Base-by-base conservation (phyloP, 2,329 filamentous ascomycete genomes). In the Pseudomassariella vexata region DNA sequence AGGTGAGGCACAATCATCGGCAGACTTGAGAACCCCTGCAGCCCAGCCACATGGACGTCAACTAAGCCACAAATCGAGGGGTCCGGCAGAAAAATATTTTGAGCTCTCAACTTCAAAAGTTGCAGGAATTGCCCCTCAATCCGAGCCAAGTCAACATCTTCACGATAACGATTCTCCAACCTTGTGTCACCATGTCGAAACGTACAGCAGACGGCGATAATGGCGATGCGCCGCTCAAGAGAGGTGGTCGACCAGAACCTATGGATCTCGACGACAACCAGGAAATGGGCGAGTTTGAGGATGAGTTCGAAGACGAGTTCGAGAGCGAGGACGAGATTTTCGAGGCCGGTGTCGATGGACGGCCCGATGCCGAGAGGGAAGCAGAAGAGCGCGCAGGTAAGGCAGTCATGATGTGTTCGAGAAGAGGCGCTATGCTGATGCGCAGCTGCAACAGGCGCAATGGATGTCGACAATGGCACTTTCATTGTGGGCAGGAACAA, bases 401-500 rank as follows among this genome's bases (percentile, higher is more conserved):
- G 32, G 28, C 5, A n/a, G n/a, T n/a, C n/a, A n/a, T n/a, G n/a
- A n/a, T n/a, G n/a, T n/a, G n/a, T n/a, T n/a, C n/a, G n/a, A n/a
- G n/a, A n/a, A n/a, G n/a, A n/a, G n/a, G n/a, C n/a, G n/a, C n/a
- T n/a, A n/a, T n/a, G n/a, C n/a, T n/a, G n/a, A n/a, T n/a, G n/a
- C n/a, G n/a, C 18, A 11, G 22, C 7, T 35, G 38, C 44, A 5
- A 32, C 55, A 73, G 80, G 80, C 50, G 84, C 81, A 30, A 96
- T 95, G 89, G 85, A 95, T 25, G 77, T 95, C 32, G 90, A 96
- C 62, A 59, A 90, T 53, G 82, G 85, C 57, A 94, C 88, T 24
- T 98, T 96, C 62, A 95, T 98, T 50, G 88, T 94, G 45, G 92
- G 92, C 42, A 79, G 92, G 51, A 87, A 88, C 59, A 90, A 92